Evolutionary conservation across 306 rosid genomes (phyloP), one percentile per base, ranked within the genome.

Genomic region (Crotalaria pallida): DNA sequence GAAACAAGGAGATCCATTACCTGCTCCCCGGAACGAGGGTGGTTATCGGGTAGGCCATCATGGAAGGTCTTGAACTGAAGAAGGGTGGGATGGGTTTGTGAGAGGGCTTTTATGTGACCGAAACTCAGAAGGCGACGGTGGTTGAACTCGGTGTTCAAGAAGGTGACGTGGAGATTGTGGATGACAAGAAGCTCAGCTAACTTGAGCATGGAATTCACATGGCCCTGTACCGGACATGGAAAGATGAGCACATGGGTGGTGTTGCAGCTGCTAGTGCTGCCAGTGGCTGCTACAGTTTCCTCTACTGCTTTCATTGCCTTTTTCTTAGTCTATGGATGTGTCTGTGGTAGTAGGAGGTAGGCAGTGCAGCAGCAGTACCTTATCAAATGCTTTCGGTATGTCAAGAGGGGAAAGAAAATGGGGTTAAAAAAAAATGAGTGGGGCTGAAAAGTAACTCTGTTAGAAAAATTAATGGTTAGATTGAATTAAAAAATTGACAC

Each of bases 161-260:
- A 80, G 18, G 86, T 87, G 22, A 85, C 62, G 3, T 69, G 78
- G 44, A 87, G 7, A 34, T 58, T 17, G 2, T 52, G 17, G 4
- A 80, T 63, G 9, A 53, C 55, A 0, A 87, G 81, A 61, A 87
- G 83, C 77, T 87, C 78, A 0, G 86, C 89, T 0, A 87, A 75
- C 19, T 75, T 81, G 5, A 84, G 84, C 87, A 81, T 87, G 64
- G 86, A 57, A 16, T 59, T 71, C 2, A 87, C 81, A 55, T 83
- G 86, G 33, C 85, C 89, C 10, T 79, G 82, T 0, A 62, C 58
- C 31, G 86, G 78, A 58, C 50, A 31, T 0, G 83, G 81, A 19
- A 78, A 74, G 6, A 82, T 78, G 1, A 82, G 41, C 9, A 82
- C 81, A 23, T 78, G 82, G 1, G 21, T 22, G n/a, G n/a, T n/a